Conservation (phyloP, 2,329 filamentous ascomycete species). For the Ceratocystiopsis minuta region DNA sequence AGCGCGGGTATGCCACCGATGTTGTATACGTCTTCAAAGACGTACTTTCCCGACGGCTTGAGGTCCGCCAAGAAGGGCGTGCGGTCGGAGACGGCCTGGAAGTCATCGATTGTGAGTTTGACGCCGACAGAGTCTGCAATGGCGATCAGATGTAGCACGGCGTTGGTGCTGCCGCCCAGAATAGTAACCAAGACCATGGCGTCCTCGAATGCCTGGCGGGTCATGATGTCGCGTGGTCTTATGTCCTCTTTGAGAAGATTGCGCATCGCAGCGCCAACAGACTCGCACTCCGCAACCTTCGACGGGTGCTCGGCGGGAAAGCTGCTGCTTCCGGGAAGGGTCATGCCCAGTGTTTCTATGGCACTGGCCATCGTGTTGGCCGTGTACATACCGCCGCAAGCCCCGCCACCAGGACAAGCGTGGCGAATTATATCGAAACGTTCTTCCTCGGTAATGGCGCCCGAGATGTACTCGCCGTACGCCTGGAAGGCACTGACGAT, state of each 20-base stretch:
- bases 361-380: slow-evolving; percentile 62
- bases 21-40: slow-evolving; percentile 70
- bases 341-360: slow-evolving; percentile 58
- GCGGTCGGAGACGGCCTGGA: slow-evolving; percentile 64
- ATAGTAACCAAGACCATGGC: slow-evolving; percentile 73
- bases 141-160: slow-evolving; percentile 68
- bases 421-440: slow-evolving; percentile 89
- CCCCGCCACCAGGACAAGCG: slow-evolving; percentile 69
- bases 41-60: slow-evolving; percentile 73
- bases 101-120: slow-evolving; percentile 71
- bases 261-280: slow-evolving; percentile 55
- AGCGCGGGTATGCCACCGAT: slow-evolving; percentile 76
- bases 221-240: slow-evolving; percentile 59
- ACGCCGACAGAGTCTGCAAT: slow-evolving; percentile 68
- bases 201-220: slow-evolving; percentile 64
- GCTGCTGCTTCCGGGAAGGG: slow-evolving; percentile 65
- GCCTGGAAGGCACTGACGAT: slow-evolving; percentile 97
- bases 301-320: slow-evolving; percentile 56
- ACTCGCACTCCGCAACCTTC: slow-evolving; percentile 57
- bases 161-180: slow-evolving; percentile 71
- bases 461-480: slow-evolving; percentile 85
- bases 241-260: slow-evolving; percentile 61
- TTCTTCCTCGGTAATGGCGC: slow-evolving; percentile 77
- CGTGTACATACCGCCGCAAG: slow-evolving; percentile 76
- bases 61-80: slow-evolving; percentile 67